A percentile compares a stretch with the other conserved stretches of the same genome.
phyloP scores from a whole-genome alignment of 371 early-diverging fungal genomes.

The Rhizomucor miehei region DNA sequence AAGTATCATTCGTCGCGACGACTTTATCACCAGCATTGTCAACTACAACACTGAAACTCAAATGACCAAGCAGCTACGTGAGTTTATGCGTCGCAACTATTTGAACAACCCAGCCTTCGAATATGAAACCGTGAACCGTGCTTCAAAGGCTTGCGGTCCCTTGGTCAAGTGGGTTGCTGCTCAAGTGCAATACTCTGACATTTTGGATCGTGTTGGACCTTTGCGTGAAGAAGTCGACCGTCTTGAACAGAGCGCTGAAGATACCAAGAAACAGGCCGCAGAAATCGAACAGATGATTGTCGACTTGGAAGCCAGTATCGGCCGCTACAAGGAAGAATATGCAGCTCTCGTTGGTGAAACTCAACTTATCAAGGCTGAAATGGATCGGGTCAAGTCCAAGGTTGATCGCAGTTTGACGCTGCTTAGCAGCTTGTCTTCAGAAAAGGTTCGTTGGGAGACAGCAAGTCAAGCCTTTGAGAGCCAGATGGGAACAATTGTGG shows the following conservation, averaged over 20 bases:
- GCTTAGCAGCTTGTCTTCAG: conserved; percentile 89
- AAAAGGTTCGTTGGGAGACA: conserved; percentile 91
- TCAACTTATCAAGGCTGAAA: conserved; percentile 90
- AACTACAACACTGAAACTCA: conserved; percentile 86
- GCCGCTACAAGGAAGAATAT: conserved; percentile 93
- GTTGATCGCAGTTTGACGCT: conserved; percentile 91
- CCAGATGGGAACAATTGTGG: conserved; percentile 98
- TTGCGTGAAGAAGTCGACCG: conserved; percentile 89
- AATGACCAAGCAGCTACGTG: conserved; percentile 72
- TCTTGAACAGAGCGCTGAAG: conserved; percentile 79
- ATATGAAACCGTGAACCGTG: conserved; percentile 93
- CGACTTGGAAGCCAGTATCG: conserved; percentile 87
- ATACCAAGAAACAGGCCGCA: conserved; percentile 69
- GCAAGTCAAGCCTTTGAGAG: conserved; percentile 90
- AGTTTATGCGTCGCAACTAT: conserved; percentile 77
- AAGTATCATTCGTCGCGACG: conserved; percentile 90
- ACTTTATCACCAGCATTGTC: conserved; percentile 97
- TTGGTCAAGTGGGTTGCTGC: conserved; percentile 97
- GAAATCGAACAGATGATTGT: conserved; percentile 79
- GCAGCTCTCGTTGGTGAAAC: conserved; percentile 93
- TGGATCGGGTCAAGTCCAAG: conserved; percentile 91
- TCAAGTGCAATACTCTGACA: conserved; percentile 90
- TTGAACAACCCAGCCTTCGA: conserved; percentile 84
- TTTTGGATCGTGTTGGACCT: conserved; percentile 93
- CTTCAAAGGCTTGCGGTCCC: conserved; percentile 99